Evolutionary conservation across 2,329 filamentous ascomycete genomes (phyloP).

Genomic region (Uncinocarpus reesii): DNA sequence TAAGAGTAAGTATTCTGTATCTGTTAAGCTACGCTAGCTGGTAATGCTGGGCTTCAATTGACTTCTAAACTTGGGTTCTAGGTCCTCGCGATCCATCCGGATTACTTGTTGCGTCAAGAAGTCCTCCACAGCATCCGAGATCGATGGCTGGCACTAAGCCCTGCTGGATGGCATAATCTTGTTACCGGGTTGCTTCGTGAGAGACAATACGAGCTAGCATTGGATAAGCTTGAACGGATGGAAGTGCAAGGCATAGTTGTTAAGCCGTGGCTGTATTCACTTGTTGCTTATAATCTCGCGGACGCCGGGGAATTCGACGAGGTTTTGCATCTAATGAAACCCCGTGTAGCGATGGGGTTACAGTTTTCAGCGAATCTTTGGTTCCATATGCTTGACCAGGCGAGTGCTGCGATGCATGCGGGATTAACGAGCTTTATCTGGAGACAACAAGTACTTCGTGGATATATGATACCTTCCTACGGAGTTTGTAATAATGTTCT

Average conservation of each 20-base stretch:
- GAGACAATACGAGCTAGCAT: constrained; percentile 68
- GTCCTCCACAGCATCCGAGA: constrained; percentile 56
- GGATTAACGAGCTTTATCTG: constrained; percentile 60
- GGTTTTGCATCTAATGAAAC: constrained; percentile 56
- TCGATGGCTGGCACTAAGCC: constrained; percentile 57
- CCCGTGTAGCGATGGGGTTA: constrained; percentile 41
- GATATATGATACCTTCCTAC: constrained; percentile 52
- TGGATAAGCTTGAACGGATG: constrained; percentile 60
- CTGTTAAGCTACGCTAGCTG: background rate
- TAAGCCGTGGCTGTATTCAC: constrained; percentile 65
- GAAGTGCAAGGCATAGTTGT: constrained; percentile 46
- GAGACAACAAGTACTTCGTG: constrained; percentile 52
- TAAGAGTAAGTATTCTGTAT: constrained; percentile 45
- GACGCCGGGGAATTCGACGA: constrained; percentile 67
- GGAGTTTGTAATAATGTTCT: constrained; percentile 60
- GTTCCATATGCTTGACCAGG: constrained; percentile 64
- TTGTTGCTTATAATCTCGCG: constrained; percentile 63
- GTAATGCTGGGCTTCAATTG: background rate
- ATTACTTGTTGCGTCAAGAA: constrained; percentile 63
- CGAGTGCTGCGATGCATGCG: constrained; percentile 53
- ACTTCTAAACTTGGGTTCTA: constrained; percentile 24
- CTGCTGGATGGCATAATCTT: constrained; percentile 55
- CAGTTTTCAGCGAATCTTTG: constrained; percentile 51
- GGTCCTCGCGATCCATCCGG: constrained; percentile 71
- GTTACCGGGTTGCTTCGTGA: constrained; percentile 68